These are phyloP conservation scores for Lipomyces yarrowii DNA, from an alignment of 1,139 yeast species.

Conservation along the genomic window DNA sequence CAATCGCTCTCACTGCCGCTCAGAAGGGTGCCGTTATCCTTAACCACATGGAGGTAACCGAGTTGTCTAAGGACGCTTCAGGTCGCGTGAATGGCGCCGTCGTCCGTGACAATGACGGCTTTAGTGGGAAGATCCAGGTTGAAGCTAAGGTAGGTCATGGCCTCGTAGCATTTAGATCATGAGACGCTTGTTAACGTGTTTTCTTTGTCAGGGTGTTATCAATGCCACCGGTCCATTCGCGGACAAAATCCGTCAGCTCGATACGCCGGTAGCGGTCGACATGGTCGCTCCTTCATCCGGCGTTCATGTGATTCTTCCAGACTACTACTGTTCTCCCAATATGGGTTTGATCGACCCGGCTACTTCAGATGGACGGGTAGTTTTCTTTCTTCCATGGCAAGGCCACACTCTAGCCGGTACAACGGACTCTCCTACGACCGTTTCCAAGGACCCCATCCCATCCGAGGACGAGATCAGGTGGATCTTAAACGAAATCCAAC, in stretches of 20 bases:
- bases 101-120: slow-evolving; percentile 23
- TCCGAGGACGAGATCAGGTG: slow-evolving; percentile 88
- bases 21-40: slow-evolving; percentile 87
- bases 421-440: slow-evolving; percentile 80
- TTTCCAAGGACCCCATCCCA: slow-evolving; percentile 69
- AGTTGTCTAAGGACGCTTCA: slow-evolving; percentile 62
- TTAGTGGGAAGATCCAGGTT: slow-evolving; percentile 52
- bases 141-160: slow-evolving; percentile 15
- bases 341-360: slow-evolving; percentile 91
- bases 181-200: background rate
- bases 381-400: slow-evolving; percentile 98
- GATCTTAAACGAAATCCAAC: slow-evolving; percentile 83
- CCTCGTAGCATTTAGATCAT: background rate
- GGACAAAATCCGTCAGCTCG: slow-evolving; percentile 85
- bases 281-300: slow-evolving; percentile 96
- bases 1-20: slow-evolving; percentile 83
- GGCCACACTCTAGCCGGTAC: slow-evolving; percentile 97
- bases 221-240: slow-evolving; percentile 96
- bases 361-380: slow-evolving; percentile 93
- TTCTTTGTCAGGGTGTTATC: slow-evolving; percentile 54
- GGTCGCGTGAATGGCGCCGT: slow-evolving; percentile 70
- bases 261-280: slow-evolving; percentile 56
- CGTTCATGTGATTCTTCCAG: slow-evolving; percentile 90
- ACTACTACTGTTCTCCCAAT: slow-evolving; percentile 84
- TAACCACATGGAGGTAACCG: slow-evolving; percentile 82